Evolutionary conservation across 345 rosid genomes (phyloP).

Genomic region (Durio zibethinus): DNA sequence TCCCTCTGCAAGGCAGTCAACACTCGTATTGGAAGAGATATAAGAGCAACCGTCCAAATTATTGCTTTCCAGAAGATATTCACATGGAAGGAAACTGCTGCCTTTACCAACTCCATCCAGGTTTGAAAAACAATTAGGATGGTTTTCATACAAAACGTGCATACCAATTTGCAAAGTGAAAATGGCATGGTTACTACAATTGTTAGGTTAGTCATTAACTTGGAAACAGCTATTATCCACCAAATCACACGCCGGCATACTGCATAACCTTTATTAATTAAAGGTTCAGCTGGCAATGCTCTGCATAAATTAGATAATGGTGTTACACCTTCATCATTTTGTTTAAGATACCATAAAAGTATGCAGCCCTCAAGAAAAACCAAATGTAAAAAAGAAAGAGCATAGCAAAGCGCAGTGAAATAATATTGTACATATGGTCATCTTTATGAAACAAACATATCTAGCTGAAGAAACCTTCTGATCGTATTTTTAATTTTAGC

Average conservation of each 20-base stretch:
- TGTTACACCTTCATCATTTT: background rate
- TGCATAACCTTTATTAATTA: background rate
- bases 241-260: background rate
- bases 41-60: conserved; percentile 41
- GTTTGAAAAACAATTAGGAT: conserved; percentile 39
- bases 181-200: conserved; percentile 43
- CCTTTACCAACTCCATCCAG: conserved; percentile 48
- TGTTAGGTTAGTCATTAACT: conserved; percentile 26
- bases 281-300: background rate
- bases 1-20: conserved; percentile 56
- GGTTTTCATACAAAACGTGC: conserved; percentile 39
- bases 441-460: background rate
- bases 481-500: too few species aligned
- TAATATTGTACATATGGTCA: background rate
- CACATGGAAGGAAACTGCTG: conserved; percentile 47
- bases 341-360: background rate
- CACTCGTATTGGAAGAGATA: conserved; percentile 51
- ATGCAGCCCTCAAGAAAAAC: background rate
- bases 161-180: conserved; percentile 32
- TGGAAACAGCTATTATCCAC: conserved; percentile 22
- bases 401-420: background rate
- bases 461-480: background rate
- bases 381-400: background rate
- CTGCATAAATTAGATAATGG: conserved; percentile 5
- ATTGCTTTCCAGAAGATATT: conserved; percentile 43